A percentile compares a stretch with the other conserved stretches of the same genome.
Evolutionary conservation across 768 basidiomycete genomes (phyloP).

Genomic region (Phaffia australis): DNA sequence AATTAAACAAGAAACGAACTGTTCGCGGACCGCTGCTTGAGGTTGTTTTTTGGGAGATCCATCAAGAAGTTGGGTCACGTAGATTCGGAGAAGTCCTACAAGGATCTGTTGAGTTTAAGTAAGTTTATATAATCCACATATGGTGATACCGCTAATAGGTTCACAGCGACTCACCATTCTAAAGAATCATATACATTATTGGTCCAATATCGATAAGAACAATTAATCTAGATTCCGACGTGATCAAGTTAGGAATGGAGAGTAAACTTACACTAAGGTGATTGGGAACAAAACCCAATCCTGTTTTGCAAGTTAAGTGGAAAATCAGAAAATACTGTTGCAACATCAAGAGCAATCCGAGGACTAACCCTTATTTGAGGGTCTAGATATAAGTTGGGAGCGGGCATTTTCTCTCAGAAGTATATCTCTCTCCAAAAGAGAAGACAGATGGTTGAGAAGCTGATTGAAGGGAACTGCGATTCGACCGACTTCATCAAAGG

Average conservation of each 20-base stretch:
- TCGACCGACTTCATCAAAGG: no score
- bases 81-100: slow-evolving; percentile 84
- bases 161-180: slow-evolving; percentile 16
- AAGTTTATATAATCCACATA: no score
- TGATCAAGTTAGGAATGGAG: background rate
- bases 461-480: no score
- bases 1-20: slow-evolving; percentile 49
- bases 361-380: slow-evolving; percentile 69
- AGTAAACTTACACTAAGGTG: slow-evolving; percentile 65
- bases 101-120: slow-evolving; percentile 55
- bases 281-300: slow-evolving; percentile 74
- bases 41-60: slow-evolving; percentile 69
- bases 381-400: slow-evolving; percentile 56
- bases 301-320: slow-evolving; percentile 25
- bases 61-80: slow-evolving; percentile 76
- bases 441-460: no score
- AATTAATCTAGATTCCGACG: background rate
- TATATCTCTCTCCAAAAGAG: no score
- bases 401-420: slow-evolving; percentile 1
- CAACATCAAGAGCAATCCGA: slow-evolving; percentile 47
- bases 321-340: background rate
- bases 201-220: background rate
- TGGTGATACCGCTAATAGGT: no score
- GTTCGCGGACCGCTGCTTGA: slow-evolving; percentile 73
- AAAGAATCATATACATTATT: background rate